phyloP scores from a whole-genome alignment of 805 yeast genomes.

The Kazachstania africana region DNA sequence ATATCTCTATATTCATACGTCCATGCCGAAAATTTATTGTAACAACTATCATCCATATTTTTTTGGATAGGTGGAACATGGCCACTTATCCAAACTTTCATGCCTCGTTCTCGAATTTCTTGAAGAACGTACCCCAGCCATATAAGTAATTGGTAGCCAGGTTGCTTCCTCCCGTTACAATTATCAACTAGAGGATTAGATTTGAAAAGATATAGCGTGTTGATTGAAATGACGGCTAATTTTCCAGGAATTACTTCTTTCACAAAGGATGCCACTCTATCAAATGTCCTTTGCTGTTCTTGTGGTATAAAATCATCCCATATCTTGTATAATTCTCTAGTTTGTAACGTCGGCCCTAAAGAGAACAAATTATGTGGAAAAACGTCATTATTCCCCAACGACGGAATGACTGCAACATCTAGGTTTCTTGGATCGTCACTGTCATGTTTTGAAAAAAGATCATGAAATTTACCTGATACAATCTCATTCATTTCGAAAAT shows the following conservation, averaged over 20 bases:
- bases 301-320: slow-evolving; percentile 71
- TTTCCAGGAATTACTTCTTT: slow-evolving; percentile 70
- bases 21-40: slow-evolving; percentile 70
- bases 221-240: slow-evolving; percentile 67
- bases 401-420: slow-evolving; percentile 47
- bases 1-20: slow-evolving; percentile 72
- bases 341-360: slow-evolving; percentile 81
- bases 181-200: slow-evolving; percentile 74
- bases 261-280: slow-evolving; percentile 63
- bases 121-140: slow-evolving; percentile 70
- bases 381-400: slow-evolving; percentile 79
- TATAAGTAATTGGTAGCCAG: slow-evolving; percentile 64
- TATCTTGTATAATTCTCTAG: slow-evolving; percentile 60
- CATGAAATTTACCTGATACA: slow-evolving; percentile 41
- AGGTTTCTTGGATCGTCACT: slow-evolving; percentile 34
- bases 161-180: slow-evolving; percentile 60
- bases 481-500: slow-evolving; percentile 58
- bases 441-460: slow-evolving; percentile 39
- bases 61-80: slow-evolving; percentile 83
- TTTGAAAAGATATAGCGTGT: slow-evolving; percentile 64
- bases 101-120: slow-evolving; percentile 58
- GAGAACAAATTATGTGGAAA: slow-evolving; percentile 80
- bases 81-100: slow-evolving; percentile 82
- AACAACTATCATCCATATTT: slow-evolving; percentile 63
- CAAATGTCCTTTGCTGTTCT: slow-evolving; percentile 64